These are phyloP conservation scores for Pyricularia grisea DNA, from an alignment of 2,329 filamentous ascomycete species.

Conservation along the genomic window DNA sequence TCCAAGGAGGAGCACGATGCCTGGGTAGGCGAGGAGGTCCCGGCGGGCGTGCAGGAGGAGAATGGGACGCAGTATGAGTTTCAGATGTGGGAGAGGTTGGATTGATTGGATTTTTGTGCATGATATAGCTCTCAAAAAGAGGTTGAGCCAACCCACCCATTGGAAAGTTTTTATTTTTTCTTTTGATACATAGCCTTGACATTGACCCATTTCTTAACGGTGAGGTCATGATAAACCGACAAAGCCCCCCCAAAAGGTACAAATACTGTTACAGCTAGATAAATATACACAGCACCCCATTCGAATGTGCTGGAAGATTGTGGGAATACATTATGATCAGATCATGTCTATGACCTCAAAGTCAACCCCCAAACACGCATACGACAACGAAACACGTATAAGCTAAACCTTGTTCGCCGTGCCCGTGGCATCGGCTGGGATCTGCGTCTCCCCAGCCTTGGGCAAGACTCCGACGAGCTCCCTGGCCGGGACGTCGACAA, in stretches of 20 bases:
- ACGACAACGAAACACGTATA: background rate
- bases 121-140: background rate
- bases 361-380: background rate
- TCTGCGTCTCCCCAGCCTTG: slow-evolving; percentile 6
- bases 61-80: slow-evolving; percentile 58
- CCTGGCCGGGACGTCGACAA: slow-evolving; percentile 30
- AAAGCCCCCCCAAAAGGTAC: background rate
- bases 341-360: background rate
- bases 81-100: slow-evolving; percentile 59
- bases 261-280: background rate
- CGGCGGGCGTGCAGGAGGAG: slow-evolving; percentile 50
- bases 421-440: background rate
- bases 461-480: slow-evolving; percentile 24
- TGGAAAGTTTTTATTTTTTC: too few relatives aligned
- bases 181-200: background rate
- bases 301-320: background rate
- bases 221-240: background rate
- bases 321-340: background rate
- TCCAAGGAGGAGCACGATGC: slow-evolving; percentile 42
- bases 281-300: background rate
- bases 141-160: background rate
- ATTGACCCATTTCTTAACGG: background rate
- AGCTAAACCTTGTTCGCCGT: background rate
- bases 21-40: slow-evolving; percentile 58
- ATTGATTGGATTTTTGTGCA: slow-evolving; percentile 11